A percentile compares a stretch with the other conserved stretches of the same genome.
Conservation (phyloP, 2,329 filamentous ascomycete genomes). For the Herpotrichia juniperi region DNA sequence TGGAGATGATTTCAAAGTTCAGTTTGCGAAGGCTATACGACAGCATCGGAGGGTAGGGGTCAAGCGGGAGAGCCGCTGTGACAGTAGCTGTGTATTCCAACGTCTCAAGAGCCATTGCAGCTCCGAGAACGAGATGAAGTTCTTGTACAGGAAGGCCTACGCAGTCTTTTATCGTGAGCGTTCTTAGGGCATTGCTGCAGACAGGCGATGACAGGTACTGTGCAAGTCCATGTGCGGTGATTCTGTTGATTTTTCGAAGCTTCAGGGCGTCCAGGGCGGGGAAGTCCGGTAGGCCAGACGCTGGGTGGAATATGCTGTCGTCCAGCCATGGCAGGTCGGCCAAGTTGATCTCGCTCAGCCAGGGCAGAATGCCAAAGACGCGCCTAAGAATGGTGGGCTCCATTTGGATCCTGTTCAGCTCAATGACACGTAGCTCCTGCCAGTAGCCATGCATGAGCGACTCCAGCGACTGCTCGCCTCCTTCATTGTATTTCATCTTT, state of each 20-base stretch:
- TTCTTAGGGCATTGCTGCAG: constrained; percentile 65
- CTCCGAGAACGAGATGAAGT: constrained; percentile 66
- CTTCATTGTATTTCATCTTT: constrained; percentile 84
- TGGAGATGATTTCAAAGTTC: constrained; percentile 80
- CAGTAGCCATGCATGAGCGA: constrained; percentile 71
- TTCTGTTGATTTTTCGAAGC: constrained; percentile 71
- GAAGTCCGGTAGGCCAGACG: constrained; percentile 71
- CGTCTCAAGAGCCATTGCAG: constrained; percentile 63
- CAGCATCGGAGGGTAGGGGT: constrained; percentile 66
- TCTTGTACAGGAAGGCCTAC: constrained; percentile 71
- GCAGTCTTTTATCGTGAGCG: constrained; percentile 69
- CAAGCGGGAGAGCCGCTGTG: constrained; percentile 61
- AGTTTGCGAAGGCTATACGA: constrained; percentile 74
- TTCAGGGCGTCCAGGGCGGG: constrained; percentile 76
- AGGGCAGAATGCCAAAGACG: constrained; percentile 70
- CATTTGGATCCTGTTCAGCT: constrained; percentile 70
- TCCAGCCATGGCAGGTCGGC: constrained; percentile 72
- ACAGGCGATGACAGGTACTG: constrained; percentile 66
- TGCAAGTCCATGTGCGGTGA: constrained; percentile 74
- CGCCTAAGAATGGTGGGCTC: constrained; percentile 74
- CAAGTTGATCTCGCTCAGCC: constrained; percentile 76
- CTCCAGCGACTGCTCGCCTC: constrained; percentile 79
- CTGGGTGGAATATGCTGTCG: constrained; percentile 75
- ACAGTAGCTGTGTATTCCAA: constrained; percentile 65
- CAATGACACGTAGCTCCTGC: constrained; percentile 74